Conservation (phyloP, 768 basidiomycete genomes). For the Gloeostereum incarnatum region DNA sequence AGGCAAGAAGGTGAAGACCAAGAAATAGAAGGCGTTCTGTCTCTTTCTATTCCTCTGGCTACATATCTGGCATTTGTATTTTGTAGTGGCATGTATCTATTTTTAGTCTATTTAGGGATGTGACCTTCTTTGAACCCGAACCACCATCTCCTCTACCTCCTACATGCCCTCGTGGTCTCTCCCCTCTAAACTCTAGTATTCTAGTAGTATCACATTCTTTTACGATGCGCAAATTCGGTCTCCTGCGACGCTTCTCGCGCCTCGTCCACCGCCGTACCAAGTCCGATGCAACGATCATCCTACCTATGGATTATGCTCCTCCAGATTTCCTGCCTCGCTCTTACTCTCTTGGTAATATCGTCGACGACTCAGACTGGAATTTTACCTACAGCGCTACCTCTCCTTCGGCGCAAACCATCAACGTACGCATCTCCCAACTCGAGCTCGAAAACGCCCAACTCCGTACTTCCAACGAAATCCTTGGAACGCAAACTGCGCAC, state of each 20-base stretch:
- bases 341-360: background rate
- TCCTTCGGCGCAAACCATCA: background rate
- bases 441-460: background rate
- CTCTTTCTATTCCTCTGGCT: no score
- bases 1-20: slow-evolving; percentile 31
- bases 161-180: no score
- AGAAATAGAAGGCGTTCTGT: no score
- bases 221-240: background rate
- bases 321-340: background rate
- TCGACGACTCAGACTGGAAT: background rate
- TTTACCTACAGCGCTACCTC: background rate
- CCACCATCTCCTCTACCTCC: no score
- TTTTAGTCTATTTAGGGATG: no score
- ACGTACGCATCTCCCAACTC: background rate
- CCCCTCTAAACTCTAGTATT: no score
- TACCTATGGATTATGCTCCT: background rate
- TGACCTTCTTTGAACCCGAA: background rate
- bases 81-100: no score
- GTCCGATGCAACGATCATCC: background rate
- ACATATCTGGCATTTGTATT: no score
- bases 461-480: no score
- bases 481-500: no score
- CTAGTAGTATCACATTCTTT: no score
- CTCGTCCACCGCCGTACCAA: background rate
- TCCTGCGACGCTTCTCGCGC: background rate